Conservation (phyloP, 2,329 filamentous ascomycete genomes). For the Pyricularia grisea region DNA sequence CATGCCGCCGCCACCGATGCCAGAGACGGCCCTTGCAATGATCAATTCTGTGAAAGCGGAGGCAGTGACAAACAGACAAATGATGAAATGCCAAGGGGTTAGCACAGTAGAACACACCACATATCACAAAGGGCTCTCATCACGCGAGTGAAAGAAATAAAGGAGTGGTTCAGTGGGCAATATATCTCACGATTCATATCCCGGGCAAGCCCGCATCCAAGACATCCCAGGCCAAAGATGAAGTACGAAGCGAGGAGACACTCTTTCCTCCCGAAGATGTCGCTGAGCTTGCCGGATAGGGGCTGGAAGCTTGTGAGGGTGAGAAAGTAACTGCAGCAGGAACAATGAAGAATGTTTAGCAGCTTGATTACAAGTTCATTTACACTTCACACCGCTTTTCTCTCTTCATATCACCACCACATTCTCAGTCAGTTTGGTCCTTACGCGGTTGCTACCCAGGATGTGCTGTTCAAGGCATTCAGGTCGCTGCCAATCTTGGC, state of each 20-base stretch:
- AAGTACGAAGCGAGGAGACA: slow-evolving; percentile 52
- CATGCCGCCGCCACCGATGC: slow-evolving; percentile 63
- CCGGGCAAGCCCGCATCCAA: slow-evolving; percentile 48
- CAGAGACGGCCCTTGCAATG: slow-evolving; percentile 32
- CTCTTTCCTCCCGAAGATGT: slow-evolving; percentile 58
- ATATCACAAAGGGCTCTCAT: not conserved
- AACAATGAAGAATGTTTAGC: not conserved
- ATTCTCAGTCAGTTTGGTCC: not conserved
- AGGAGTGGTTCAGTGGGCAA: not conserved
- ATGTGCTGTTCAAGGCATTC: slow-evolving; percentile 63
- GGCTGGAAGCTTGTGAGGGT: slow-evolving; percentile 69
- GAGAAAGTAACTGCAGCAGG: slow-evolving; percentile 50
- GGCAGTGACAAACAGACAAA: not conserved
- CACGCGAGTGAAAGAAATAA: too few relatives aligned
- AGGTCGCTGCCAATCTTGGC: slow-evolving; percentile 69
- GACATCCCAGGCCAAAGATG: slow-evolving; percentile 21
- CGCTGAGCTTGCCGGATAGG: slow-evolving; percentile 38
- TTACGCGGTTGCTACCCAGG: slow-evolving; percentile 53
- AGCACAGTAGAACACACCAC: not conserved
- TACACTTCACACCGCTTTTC: not conserved
- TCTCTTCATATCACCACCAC: not conserved
- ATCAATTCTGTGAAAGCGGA: slow-evolving; percentile 13
- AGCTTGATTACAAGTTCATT: not conserved
- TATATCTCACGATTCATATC: slow-evolving; percentile 22
- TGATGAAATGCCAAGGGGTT: not conserved